Conservation (phyloP, 1,284 basidiomycete genomes). For the Pseudozyma pruni region DNA sequence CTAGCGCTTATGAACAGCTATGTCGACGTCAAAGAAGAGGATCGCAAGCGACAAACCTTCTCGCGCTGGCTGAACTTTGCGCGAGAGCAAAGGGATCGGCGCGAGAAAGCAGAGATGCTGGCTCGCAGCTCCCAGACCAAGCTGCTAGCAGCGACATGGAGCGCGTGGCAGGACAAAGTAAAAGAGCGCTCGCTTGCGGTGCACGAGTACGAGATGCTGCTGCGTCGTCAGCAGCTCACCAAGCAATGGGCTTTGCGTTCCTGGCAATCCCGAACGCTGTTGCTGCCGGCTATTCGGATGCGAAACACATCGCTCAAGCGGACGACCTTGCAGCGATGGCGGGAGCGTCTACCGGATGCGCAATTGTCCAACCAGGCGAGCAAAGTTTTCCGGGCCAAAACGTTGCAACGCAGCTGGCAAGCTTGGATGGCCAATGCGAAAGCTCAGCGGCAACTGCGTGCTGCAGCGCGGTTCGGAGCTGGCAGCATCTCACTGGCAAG, state of each 20-base stretch:
- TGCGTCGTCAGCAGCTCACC: constrained; percentile 36
- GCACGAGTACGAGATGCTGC: constrained; percentile 45
- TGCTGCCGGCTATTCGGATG: constrained; percentile 46
- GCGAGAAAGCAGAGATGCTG: constrained; percentile 19
- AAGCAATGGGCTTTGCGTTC: constrained; percentile 15
- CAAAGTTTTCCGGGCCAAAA: neutral
- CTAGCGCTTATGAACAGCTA: constrained; percentile 51
- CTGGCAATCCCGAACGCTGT: constrained; percentile 34
- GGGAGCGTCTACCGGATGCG: constrained; percentile 20
- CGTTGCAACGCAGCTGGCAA: constrained; percentile 8
- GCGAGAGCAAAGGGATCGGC: constrained; percentile 16
- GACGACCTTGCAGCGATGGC: constrained; percentile 23
- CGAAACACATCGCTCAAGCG: constrained; percentile 35
- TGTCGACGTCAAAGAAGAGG: constrained; percentile 52
- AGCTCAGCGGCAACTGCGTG: constrained; percentile 19
- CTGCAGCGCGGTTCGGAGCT: constrained; percentile 33
- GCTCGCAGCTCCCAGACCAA: neutral
- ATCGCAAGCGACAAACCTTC: constrained; percentile 20
- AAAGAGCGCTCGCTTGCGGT: constrained; percentile 26
- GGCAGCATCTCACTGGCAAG: constrained; percentile 19
- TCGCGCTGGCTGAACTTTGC: constrained; percentile 28
- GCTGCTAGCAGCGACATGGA: constrained; percentile 3
- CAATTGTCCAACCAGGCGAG: constrained; percentile 17
- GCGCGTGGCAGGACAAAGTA: constrained; percentile 34
- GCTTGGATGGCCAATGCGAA: constrained; percentile 10